These are phyloP conservation scores for Macrocybe gigantea DNA, from an alignment of 768 basidiomycete genomes.

Conservation along the genomic window DNA sequence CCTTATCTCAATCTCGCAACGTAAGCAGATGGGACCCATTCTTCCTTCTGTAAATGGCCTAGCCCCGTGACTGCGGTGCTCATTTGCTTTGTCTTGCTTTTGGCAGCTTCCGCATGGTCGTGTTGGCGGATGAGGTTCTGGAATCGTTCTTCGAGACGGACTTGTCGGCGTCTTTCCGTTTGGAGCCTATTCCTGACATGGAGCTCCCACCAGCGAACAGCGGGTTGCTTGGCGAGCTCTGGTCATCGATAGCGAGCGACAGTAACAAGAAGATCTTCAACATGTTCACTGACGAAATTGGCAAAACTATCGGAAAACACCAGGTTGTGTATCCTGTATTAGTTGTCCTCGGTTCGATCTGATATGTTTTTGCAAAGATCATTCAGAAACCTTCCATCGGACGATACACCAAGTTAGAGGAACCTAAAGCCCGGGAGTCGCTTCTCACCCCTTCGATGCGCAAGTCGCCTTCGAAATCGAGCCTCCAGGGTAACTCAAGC, in stretches of 20 bases:
- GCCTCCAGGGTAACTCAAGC: constrained; percentile 29
- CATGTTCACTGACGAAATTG: constrained; percentile 89
- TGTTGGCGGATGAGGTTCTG: constrained; percentile 92
- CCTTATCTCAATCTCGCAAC: constrained; percentile 92
- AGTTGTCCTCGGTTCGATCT: neutral
- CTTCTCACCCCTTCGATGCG: constrained; percentile 70
- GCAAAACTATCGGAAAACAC: constrained; percentile 91
- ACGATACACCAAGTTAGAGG: constrained; percentile 75
- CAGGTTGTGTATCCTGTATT: constrained; percentile 45
- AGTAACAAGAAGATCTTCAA: constrained; percentile 93
- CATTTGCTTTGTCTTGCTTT: neutral
- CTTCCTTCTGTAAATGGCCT: neutral
- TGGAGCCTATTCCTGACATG: constrained; percentile 64
- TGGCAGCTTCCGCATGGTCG: constrained; percentile 93
- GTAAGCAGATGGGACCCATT: constrained; percentile 29
- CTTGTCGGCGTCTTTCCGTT: constrained; percentile 79
- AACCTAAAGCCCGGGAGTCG: constrained; percentile 85
- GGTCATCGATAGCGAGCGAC: constrained; percentile 86
- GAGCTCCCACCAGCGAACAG: constrained; percentile 55
- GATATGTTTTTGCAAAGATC: constrained; percentile 32
- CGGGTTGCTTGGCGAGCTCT: constrained; percentile 75
- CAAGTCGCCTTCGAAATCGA: constrained; percentile 50
- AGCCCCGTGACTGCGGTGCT: neutral
- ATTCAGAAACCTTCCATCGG: constrained; percentile 81
- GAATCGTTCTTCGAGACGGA: constrained; percentile 97